Percentiles rank a stretch among this genome's conserved stretches.
phyloP scores from a whole-genome alignment of 345 rosid genomes.

The Raphanus raphanistrum region DNA sequence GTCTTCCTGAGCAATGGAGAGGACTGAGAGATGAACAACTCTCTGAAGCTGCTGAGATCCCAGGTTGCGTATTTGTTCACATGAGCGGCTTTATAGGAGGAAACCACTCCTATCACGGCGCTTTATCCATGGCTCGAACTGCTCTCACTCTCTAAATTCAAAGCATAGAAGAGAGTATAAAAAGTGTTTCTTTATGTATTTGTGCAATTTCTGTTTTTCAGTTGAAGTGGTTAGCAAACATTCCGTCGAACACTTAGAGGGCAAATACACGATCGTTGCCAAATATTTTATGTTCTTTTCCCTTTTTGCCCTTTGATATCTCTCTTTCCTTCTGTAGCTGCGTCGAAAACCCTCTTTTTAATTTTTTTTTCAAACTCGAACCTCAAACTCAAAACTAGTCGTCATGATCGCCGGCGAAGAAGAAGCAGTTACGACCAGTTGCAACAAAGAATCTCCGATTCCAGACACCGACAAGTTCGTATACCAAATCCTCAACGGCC shows the following conservation, averaged over 20 bases:
- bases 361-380: neutral
- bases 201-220: no score
- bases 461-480: conserved; percentile 66
- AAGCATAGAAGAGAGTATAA: neutral
- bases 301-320: neutral
- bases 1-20: conserved; percentile 89
- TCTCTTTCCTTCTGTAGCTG: neutral
- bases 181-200: no score
- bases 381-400: neutral
- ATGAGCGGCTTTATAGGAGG: conserved; percentile 93
- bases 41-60: conserved; percentile 60
- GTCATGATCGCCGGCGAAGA: conserved; percentile 15
- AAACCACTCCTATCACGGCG: conserved; percentile 68
- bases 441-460: conserved; percentile 44
- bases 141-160: conserved; percentile 40
- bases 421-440: conserved; percentile 52
- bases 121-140: conserved; percentile 69
- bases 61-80: conserved; percentile 83
- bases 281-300: neutral
- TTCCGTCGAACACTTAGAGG: conserved; percentile 25
- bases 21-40: conserved; percentile 83
- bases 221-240: neutral
- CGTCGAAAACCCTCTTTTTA: neutral
- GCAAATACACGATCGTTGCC: neutral
- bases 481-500: conserved; percentile 72